Evolutionary conservation across 805 yeast genomes (phyloP), one percentile per base, ranked within the genome.

Genomic region (Maudiozyma pseudohumilis): DNA sequence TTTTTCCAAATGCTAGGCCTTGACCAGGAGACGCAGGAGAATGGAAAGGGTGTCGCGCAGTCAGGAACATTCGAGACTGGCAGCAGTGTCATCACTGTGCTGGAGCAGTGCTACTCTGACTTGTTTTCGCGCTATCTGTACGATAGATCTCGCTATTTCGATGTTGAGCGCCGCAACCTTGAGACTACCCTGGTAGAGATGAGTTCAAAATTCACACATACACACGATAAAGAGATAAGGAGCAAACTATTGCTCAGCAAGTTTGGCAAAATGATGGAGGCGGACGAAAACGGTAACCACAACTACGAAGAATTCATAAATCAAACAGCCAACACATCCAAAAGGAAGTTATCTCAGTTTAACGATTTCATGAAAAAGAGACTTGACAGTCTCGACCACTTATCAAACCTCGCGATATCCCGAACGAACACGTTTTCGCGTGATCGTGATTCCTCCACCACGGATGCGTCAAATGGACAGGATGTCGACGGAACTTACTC

Each of bases 61-160:
- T 17, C 15, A 10, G 16, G 16, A 15, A 20, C 16, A n/a, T 17
- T 9, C 19, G 20, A 29, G 13, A 38, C 24, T n/a, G 34, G 30
- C 29, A 38, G 25, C 13, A 34, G 30, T 20, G 26, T 43, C 2
- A 38, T 43, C n/a, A 36, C 42, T 8, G 70, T 79, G 4, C 61
- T 89, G 26, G 95, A 88, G 46, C 86, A 79, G 48, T 70, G 76
- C 41, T 75, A 68, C 51, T 69, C 72, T n/a, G 94, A 82, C 46
- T 59, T 85, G 13, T 89, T 89, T 56, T 68, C 74, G 15, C 78
- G 80, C 34, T 82, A 76, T 52, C 61, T 82, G 20, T 70, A 71
- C 21, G 84, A 80, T 40, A 73, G 74, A 41, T 48, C 61, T 10
- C 66, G 70, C 34, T 88, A 86, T 59, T 78, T 88, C 50, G 76